Evolutionary conservation across 2,329 filamentous ascomycete genomes (phyloP).

Genomic region (Fusarium scirpi): DNA sequence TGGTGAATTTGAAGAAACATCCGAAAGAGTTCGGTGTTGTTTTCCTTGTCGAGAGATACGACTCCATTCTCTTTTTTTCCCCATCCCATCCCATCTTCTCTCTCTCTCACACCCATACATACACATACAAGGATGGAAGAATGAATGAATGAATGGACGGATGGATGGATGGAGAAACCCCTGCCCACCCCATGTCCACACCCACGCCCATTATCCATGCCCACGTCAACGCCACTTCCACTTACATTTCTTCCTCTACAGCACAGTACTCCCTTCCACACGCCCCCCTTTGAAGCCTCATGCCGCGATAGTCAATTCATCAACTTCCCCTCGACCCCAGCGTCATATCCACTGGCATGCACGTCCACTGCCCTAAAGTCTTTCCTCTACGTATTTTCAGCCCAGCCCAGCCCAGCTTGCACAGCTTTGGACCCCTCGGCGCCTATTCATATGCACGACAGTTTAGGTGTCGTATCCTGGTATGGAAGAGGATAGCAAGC

Average conservation of each 20-base stretch:
- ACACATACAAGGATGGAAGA: not conserved
- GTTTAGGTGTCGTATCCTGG: slow-evolving; percentile 39
- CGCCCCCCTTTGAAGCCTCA: slow-evolving; percentile 19
- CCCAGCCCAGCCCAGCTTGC: slow-evolving; percentile 26
- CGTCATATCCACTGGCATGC: slow-evolving; percentile 42
- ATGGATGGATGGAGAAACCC: slow-evolving; percentile 16
- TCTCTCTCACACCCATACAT: slow-evolving; percentile 29
- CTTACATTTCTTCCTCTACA: slow-evolving; percentile 4
- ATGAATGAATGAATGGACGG: slow-evolving; percentile 4
- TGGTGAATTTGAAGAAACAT: slow-evolving; percentile 21
- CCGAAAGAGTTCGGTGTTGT: slow-evolving; percentile 35
- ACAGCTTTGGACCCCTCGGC: slow-evolving; percentile 41
- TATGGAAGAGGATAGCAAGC: slow-evolving; percentile 22
- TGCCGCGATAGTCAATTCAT: slow-evolving; percentile 28
- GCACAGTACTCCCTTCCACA: not conserved
- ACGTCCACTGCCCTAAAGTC: slow-evolving; percentile 33
- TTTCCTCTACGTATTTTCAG: slow-evolving; percentile 31
- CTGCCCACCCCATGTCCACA: slow-evolving; percentile 9
- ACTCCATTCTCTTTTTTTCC: slow-evolving; percentile 18
- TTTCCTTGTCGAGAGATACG: slow-evolving; percentile 32
- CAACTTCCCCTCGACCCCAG: slow-evolving; percentile 27
- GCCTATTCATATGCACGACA: slow-evolving; percentile 51
- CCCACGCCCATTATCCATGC: slow-evolving; percentile 11
- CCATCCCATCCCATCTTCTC: not conserved
- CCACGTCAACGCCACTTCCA: slow-evolving; percentile 19